These are phyloP conservation scores for Aspergillus kassunensis DNA, from an alignment of 495 filamentous ascomycete species.

Conservation along the genomic window DNA sequence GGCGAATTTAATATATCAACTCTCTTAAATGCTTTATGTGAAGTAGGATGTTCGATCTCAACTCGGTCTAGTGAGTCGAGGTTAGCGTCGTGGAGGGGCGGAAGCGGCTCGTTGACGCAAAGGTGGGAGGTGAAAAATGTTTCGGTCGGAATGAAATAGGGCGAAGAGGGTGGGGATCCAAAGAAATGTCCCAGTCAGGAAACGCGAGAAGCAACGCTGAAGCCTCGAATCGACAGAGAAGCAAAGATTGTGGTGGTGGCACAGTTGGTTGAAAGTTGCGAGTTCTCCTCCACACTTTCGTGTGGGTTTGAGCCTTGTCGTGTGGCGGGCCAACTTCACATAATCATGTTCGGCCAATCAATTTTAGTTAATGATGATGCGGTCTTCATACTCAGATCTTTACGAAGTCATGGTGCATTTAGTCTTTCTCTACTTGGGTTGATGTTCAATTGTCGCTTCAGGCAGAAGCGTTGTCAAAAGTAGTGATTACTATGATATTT, in stretches of 20 bases:
- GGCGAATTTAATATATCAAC: slow-evolving; percentile 26
- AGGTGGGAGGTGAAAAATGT: slow-evolving; percentile 1
- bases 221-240: background rate
- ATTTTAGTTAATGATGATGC: too few species aligned
- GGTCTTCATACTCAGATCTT: too few species aligned
- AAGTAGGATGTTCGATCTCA: slow-evolving; percentile 10
- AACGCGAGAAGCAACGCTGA: background rate
- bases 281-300: slow-evolving; percentile 23
- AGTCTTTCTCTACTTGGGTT: too few species aligned
- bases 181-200: background rate
- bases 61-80: slow-evolving; percentile 8
- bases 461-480: too few species aligned
- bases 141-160: background rate
- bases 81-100: slow-evolving; percentile 9
- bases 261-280: slow-evolving; percentile 13
- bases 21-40: slow-evolving; percentile 17
- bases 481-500: too few species aligned
- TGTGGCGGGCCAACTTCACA: slow-evolving; percentile 19
- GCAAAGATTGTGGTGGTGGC: slow-evolving; percentile 4
- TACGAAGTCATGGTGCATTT: too few species aligned
- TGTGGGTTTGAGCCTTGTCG: slow-evolving; percentile 17
- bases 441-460: too few species aligned
- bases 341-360: slow-evolving; percentile 16
- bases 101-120: background rate
- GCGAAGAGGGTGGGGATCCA: too few species aligned